Evolutionary conservation across 2,329 filamentous ascomycete species (phyloP).

Genomic region (Arthrinium phaeospermum): DNA sequence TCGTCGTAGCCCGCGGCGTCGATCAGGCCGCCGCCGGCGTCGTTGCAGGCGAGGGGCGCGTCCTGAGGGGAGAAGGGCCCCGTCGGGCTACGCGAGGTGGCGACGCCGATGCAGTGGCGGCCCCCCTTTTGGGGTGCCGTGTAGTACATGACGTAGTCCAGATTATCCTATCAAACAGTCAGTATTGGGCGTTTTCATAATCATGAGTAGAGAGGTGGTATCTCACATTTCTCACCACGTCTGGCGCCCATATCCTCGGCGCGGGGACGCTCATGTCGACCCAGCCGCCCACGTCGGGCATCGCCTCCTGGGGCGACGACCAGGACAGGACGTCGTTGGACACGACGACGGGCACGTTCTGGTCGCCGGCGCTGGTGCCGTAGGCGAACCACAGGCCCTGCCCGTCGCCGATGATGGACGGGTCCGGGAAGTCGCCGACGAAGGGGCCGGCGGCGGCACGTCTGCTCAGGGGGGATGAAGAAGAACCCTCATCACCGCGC

Average conservation of each 20-base stretch:
- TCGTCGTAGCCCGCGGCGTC: conserved; percentile 39
- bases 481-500: conserved; percentile 21
- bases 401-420: conserved; percentile 33
- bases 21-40: conserved; percentile 36
- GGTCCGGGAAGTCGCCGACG: conserved; percentile 38
- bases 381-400: conserved; percentile 40
- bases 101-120: conserved; percentile 38
- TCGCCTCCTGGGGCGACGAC: conserved; percentile 35
- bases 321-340: conserved; percentile 35
- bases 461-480: conserved; percentile 27
- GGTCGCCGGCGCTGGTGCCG: conserved; percentile 36
- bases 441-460: conserved; percentile 30
- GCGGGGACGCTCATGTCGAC: conserved; percentile 31
- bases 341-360: conserved; percentile 35
- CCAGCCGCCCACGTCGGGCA: conserved; percentile 37
- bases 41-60: conserved; percentile 37
- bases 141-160: conserved; percentile 40
- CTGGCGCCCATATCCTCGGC: conserved; percentile 37
- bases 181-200: background rate
- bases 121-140: conserved; percentile 35
- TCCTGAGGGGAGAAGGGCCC: conserved; percentile 35
- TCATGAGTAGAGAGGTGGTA: conserved; percentile 10
- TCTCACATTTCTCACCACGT: conserved; percentile 38
- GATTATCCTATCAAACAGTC: conserved; percentile 32
- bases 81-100: conserved; percentile 34